Base-by-base conservation (phyloP, 805 yeast species). In the Candida yuanshanica region DNA sequence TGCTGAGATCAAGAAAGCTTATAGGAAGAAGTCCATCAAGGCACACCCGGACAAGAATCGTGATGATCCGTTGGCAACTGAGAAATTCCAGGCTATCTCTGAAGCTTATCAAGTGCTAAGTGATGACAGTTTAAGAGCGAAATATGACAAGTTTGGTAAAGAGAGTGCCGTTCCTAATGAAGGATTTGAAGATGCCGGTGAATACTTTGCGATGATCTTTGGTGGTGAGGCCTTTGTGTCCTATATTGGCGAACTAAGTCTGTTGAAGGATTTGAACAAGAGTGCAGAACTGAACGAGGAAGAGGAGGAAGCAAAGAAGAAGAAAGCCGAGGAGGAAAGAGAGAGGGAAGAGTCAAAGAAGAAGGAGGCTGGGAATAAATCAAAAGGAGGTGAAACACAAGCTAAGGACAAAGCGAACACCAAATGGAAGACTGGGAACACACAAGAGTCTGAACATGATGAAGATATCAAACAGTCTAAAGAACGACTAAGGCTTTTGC, bases 191-290 rank as follows among this genome's bases (percentile, higher is more conserved):
- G 91, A 83, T 58, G 85, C 91, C 2, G 69, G 76, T 33, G 88
- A 81, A 55, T 79, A 80, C 51, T 82, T 81, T 58, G 70, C 81
- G 4, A 72, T 72, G 66, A 81, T 82, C 44, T 81, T 89, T 62
- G 96, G 96, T 35, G 96, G 96, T 37, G 95, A 84, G 42, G 95
- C 93, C 2, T 89, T 90, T 62, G 74, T 70, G 25, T 81, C 82
- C 37, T 82, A 89, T 72, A 86, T 91, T 52, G 99, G 99, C 5
- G 96, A 93, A 59, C 65, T 89, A 46, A 76, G 89, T 22, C 69
- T 90, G 59, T 62, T 93, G 56, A 79, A 77, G 53, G 95, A 89
- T 51, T 65, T 93, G 58, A 74, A 83, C 32, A 80, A 82, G 58
- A 66, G 75, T 36, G 73, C 75, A 45, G 79, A 75, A 43, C 55